These are phyloP conservation scores for Monilinia aucupariae DNA, from an alignment of 2,329 filamentous ascomycete genomes.

Conservation along the genomic window DNA sequence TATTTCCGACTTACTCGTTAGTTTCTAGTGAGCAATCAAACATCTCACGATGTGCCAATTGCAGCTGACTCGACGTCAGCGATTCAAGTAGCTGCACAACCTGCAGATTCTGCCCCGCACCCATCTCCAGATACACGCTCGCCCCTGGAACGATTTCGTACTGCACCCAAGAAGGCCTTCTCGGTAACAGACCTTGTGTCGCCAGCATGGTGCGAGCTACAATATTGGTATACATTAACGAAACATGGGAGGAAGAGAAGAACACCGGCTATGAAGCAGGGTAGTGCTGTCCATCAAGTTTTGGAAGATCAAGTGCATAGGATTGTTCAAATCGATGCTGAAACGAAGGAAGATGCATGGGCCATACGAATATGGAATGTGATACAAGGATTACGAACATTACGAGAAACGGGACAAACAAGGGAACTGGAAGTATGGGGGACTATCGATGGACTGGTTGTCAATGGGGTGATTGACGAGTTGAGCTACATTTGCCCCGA, in stretches of 20 bases:
- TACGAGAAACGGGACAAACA: slow-evolving; percentile 65
- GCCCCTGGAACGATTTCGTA: slow-evolving; percentile 74
- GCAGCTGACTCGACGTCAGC: background rate
- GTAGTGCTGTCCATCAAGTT: slow-evolving; percentile 71
- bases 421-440: slow-evolving; percentile 84
- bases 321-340: slow-evolving; percentile 65
- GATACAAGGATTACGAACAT: slow-evolving; percentile 73
- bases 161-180: slow-evolving; percentile 69
- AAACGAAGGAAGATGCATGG: slow-evolving; percentile 74
- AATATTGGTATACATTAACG: slow-evolving; percentile 83
- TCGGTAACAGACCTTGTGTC: slow-evolving; percentile 85
- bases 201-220: slow-evolving; percentile 92
- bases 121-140: slow-evolving; percentile 43
- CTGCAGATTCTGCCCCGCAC: slow-evolving; percentile 2
- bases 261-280: slow-evolving; percentile 79
- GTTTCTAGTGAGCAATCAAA: slow-evolving; percentile 53
- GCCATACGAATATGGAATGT: slow-evolving; percentile 86
- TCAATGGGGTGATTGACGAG: slow-evolving; percentile 88
- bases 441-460: slow-evolving; percentile 69
- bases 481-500: slow-evolving; percentile 74
- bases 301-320: slow-evolving; percentile 83
- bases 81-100: slow-evolving; percentile 1
- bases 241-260: slow-evolving; percentile 68
- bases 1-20: slow-evolving; percentile 56
- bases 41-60: background rate